Evolutionary conservation across 192 early-diverging fungal species (phyloP), one percentile per base, ranked within the genome.

Genomic region (Coemansia sp.): DNA sequence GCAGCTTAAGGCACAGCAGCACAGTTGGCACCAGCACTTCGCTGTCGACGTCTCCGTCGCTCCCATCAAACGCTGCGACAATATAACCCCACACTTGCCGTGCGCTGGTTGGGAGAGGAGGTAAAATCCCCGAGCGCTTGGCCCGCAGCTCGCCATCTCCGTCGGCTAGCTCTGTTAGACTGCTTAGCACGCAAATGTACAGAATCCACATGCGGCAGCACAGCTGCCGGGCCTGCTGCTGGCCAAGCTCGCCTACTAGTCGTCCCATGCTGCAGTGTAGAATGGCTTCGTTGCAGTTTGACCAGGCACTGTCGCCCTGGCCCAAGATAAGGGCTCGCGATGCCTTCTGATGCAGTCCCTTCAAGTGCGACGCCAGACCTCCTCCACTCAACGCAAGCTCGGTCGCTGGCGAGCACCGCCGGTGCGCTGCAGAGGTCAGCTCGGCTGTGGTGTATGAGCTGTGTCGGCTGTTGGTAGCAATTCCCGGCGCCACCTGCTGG

Each of bases 201-300:
- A 81, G 74, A 13, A 76, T 81, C 79, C 79, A 81, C 58, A 76
- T 63, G 6, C 79, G 79, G 18, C 73, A 75, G 62, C 79, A 76
- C 60, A 81, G 64, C 66, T 81, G 79, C 13, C 70, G 73, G 16
- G 79, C 73, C 43, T 81, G 73, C 36, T 76, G 66, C 67, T 72
- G 63, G 26, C 73, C 70, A 38, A 71, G 70, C 24, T 79, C 77
- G 65, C 59, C 6, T 23, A 68, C 53, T 8, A 81, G 79, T 14
- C 34, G 48, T 43, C 62, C 69, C 9, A 81, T 65, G 60, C 55
- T 75, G 64, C 79, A 81, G 61, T 67, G 50, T 48, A 70, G 66
- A 7, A 81, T 62, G 7, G 79, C 79, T 34, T 66, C 63, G 35
- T 56, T 10, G 55, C 73, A 66, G 43, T 63, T 66, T 55, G 55